Evolutionary conservation across 768 basidiomycete species (phyloP), one percentile per base, ranked within the genome.

Genomic region (Lentinula lateritia): DNA sequence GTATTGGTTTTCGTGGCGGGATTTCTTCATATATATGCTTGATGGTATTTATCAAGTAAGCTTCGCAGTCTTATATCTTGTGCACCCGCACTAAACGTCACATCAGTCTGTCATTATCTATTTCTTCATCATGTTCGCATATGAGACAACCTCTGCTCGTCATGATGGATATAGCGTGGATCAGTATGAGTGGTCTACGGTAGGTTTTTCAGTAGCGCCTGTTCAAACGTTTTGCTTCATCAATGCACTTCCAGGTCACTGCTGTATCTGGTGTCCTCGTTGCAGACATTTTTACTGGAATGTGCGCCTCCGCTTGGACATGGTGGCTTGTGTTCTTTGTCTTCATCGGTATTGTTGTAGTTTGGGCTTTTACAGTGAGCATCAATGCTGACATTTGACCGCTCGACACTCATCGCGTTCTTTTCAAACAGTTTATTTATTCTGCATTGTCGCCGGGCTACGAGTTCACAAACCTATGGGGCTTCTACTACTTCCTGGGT

Each of bases 291-390:
- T 98, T 89, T 78, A 92, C 92, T 61, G 95, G 94, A 36, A 77
- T 99, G 34, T 92, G 92, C 68, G 93, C 91, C 9, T 85, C 83
- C 61, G 86, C 88, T 2, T 98, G 96, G 95, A 98, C 91, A 5
- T 87, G 81, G 36, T 98, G 95, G 95, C 88, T 97, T 9, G 92
- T 88, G 74, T 93, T 93, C 66, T 85, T 88, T 16, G 80, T 97
- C 16, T 79, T 85, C 59, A 72, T 98, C 64, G 97, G 97, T 13
- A 87, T 90, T 52, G 73, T 90, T 23, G 75, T 98, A 35, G 70
- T 95, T 41, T 85, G 83, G 81, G 71, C 80, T 12, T 98, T 85
- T 72, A 95, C 94, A n/a, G 94, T 92, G 69, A 67, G 85, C 73
- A 16, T 34, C n/a, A 1, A 53, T 38, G 12, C 9, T 23, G 8